Evolutionary conservation across 2,329 filamentous ascomycete species (phyloP), one percentile per base, ranked within the genome.

Genomic region (Ascochyta viciae-villosae): DNA sequence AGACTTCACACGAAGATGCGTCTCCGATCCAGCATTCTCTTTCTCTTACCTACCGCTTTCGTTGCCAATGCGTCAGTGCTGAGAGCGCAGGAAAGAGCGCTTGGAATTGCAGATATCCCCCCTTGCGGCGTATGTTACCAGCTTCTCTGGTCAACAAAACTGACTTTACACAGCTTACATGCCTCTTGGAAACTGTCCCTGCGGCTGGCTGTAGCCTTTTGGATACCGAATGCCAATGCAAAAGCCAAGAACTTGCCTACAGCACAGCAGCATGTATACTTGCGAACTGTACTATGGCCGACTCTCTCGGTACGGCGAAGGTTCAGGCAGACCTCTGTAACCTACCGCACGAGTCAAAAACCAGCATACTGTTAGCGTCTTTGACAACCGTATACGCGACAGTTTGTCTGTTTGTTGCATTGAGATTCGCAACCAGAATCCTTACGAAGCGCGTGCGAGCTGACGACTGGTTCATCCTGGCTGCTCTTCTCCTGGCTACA

Each of bases 241-340:
- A 48, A 2, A 62, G 54, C 27, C 15, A 50, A 2, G 35, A 55
- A 10, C 56, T 67, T 2, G 43, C 47, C 12, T 54, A 58, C 24
- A 50, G 35, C n/a, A 38, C 54, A 9, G 50, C 58, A 40, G 56
- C 58, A 56, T 67, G 63, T 16, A 57, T 64, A 22, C 58, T 64
- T 6, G 50, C 48, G 22, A 67, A 66, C 27, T 67, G 61, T 29
- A 67, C 63, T 0, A 67, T 67, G 63, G 54, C 53, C 10, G 63
- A 66, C n/a, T 57, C 54, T 1, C 48, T 57, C 6, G 48, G 48
- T 7, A 68, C 64, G 4, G 61, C 64, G 1, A 64, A 63, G 33
- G 66, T 70, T 1, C 64, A 67, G 39, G 62, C 62, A 1, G 56
- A 56, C 16, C 37, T 70, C 6, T 71, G 66, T 51, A 44, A 63